Percentiles rank a stretch among this genome's conserved stretches.
Conservation (phyloP, 1,284 basidiomycete genomes). For the Cerrena zonata region DNA sequence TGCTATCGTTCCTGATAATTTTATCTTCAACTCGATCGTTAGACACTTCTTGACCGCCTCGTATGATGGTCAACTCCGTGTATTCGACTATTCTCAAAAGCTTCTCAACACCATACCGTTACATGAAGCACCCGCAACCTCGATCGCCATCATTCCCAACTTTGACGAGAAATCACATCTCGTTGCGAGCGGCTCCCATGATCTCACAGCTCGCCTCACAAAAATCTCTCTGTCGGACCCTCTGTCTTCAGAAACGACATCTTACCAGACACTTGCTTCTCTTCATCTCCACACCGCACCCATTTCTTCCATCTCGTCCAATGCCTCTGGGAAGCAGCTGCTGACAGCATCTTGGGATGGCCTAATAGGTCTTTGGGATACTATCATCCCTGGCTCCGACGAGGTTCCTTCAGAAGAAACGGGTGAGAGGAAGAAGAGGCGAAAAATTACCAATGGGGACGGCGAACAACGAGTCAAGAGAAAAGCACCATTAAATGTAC, state of each 20-base stretch:
- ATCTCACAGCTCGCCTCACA: slow-evolving; percentile 69
- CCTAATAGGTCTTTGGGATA: slow-evolving; percentile 75
- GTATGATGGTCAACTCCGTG: slow-evolving; percentile 73
- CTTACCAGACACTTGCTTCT: slow-evolving; percentile 45
- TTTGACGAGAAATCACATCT: slow-evolving; percentile 37
- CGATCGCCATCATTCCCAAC: slow-evolving; percentile 54
- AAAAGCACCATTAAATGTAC: slow-evolving; percentile 61
- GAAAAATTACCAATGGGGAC: slow-evolving; percentile 35
- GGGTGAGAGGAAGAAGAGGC: slow-evolving; percentile 52
- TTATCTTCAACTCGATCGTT: slow-evolving; percentile 5
- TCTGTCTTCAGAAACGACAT: slow-evolving; percentile 22
- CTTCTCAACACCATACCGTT: slow-evolving; percentile 43
- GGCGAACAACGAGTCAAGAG: slow-evolving; percentile 32
- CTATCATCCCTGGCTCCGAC: slow-evolving; percentile 54
- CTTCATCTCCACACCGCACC: slow-evolving; percentile 74
- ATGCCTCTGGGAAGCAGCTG: slow-evolving; percentile 51
- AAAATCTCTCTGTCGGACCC: slow-evolving; percentile 40
- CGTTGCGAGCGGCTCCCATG: slow-evolving; percentile 78
- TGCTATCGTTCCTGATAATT: background rate
- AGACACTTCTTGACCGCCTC: slow-evolving; percentile 75
- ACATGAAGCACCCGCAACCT: slow-evolving; percentile 70
- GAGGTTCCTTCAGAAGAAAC: slow-evolving; percentile 41
- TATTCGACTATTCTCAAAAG: slow-evolving; percentile 68
- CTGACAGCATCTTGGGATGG: slow-evolving; percentile 78
- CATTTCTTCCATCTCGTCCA: slow-evolving; percentile 60